Base-by-base conservation (phyloP, 2,329 filamentous ascomycete genomes). In the Cordyceps militaris region DNA sequence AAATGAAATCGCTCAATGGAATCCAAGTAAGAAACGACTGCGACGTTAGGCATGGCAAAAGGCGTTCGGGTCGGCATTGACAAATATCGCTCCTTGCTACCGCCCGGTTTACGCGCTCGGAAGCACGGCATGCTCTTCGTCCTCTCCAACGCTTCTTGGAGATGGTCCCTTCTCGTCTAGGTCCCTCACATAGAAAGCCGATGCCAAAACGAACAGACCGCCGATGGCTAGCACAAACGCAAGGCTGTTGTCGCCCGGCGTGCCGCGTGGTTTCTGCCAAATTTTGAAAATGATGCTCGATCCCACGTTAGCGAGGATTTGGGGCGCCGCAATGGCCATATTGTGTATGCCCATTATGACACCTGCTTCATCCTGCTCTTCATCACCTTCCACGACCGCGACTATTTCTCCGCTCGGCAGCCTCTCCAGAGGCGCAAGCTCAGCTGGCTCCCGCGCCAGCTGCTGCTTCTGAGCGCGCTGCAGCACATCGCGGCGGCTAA, bases 331-430 rank as follows among this genome's bases (percentile, higher is more conserved):
- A 64, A 97, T 89, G 16, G 92, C 87, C 74, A 97, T 93, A 71
- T 97, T 97, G 76, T 97, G 93, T 56, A 97, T 91, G 9, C 93
- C 93, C 2, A 97, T 80, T 46, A 97, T 91, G 42, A 97, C 88
- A 43, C 93, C 91, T 4, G 91, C 90, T 68, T 94, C 88, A 66
- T 92, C 88, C 2, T 83, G 77, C 40, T 83, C 79, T 26, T 83
- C 78, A 3, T 80, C 79, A n/a, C 79, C 79, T 48, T 81, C 71
- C 26, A 30, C 46, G 10, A 44, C 44, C 14, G 44, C 11, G 3
- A 30, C 26, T 23, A 47, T 21, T 26, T 36, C 42, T 14, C 26
- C 44, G 44, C 53, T 42, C 32, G 24, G 34, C n/a, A 42, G 30
- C 36, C 53, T 38, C 53, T 56, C 32, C 4, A 56, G 24, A 21